Evolutionary conservation across 495 filamentous ascomycete species (phyloP).

Genomic region (Paragyromitra xinjiangensis): DNA sequence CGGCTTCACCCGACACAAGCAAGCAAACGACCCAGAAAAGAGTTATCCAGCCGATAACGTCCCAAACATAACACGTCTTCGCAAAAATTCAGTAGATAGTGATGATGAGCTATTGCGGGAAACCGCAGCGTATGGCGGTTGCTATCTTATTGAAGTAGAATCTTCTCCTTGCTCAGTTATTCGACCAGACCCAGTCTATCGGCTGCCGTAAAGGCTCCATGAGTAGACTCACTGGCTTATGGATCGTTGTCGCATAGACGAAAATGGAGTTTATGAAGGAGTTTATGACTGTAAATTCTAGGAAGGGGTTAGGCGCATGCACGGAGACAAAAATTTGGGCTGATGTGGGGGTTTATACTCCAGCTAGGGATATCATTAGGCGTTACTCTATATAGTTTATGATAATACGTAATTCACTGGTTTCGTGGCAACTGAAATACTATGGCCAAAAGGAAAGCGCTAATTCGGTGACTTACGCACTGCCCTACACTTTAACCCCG

Average conservation of each 20-base stretch:
- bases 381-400: background rate
- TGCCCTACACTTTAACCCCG: no score
- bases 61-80: background rate
- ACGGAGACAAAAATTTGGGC: background rate
- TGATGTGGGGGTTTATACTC: no score
- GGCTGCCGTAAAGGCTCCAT: background rate
- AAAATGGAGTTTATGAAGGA: background rate
- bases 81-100: background rate
- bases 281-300: background rate
- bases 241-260: background rate
- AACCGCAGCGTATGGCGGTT: slow-evolving; percentile 10
- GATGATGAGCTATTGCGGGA: background rate
- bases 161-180: background rate
- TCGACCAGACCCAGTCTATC: background rate
- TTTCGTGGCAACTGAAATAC: background rate
- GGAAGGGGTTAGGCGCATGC: background rate
- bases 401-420: background rate
- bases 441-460: background rate
- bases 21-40: background rate
- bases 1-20: background rate
- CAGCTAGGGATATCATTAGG: background rate
- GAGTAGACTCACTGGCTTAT: background rate
- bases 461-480: no score
- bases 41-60: background rate
- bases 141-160: slow-evolving; percentile 6